Evolutionary conservation across 306 rosid species (phyloP), one percentile per base, ranked within the genome.

Genomic region (Prunus mume): DNA sequence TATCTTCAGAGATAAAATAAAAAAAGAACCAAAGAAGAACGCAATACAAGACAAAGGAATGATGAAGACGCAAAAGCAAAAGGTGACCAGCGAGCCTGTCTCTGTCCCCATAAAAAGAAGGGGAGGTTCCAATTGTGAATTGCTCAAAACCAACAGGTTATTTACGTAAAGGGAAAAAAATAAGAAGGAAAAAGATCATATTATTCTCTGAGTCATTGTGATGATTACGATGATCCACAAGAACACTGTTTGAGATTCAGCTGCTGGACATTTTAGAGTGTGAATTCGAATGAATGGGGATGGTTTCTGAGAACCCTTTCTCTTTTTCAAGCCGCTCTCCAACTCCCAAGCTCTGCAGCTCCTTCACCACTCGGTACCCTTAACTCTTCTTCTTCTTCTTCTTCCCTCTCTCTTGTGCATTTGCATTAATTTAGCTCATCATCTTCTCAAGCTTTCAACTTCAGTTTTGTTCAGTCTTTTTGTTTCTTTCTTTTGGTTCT

Each of bases 311-410:
- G 54, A 83, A 65, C 82, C 68, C 88, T 4, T 77, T 89, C 46
- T 79, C 93, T 79, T 81, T 84, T 79, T 83, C 88, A 61, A 76
- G 79, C 74, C 88, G 84, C 79, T 83, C 93, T 47, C 85, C 90
- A 20, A 80, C 88, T 67, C 91, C 96, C 19, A 90, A 82, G 79
- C 83, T 91, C 73, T 85, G 85, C 87, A 91, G 87, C 80, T 83
- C 96, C 81, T 93, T 89, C 87, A 88, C 93, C 68, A 86, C 98
- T 58, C 84, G 98, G 96, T 93, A 87, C 2, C 24, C 68, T 6
- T 28, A 24, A 5, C 78, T 72, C 9, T 7, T 14, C n/a, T 22
- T 20, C 8, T 8, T 67, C 54, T 50, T 20, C 12, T 8, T 67
- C 54, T 50, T 41, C 49, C 66, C 55, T 74, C 69, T 27, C 19